A percentile compares a stretch with the other conserved stretches of the same genome.
phyloP scores from a whole-genome alignment of 805 yeast genomes.

The Wickerhamomyces chambardii region DNA sequence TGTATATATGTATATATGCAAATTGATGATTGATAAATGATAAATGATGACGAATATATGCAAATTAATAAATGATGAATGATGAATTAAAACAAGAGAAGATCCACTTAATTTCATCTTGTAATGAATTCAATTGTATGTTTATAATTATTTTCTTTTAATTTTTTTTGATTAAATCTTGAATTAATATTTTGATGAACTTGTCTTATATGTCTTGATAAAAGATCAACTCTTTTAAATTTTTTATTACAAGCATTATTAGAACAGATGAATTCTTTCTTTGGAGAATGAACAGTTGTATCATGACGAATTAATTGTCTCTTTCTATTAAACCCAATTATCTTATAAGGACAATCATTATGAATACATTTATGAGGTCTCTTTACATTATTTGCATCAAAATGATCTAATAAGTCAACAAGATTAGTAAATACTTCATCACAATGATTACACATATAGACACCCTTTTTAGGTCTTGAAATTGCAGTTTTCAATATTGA shows the following conservation, averaged over 20 bases:
- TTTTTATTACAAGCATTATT: conserved; percentile 71
- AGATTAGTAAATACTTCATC: conserved; percentile 20
- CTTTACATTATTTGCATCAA: conserved; percentile 20
- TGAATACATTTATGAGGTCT: conserved; percentile 25
- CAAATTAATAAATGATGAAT: no score
- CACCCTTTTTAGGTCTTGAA: conserved; percentile 25
- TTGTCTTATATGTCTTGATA: conserved; percentile 23
- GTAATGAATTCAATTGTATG: conserved; percentile 17
- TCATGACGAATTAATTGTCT: conserved; percentile 27
- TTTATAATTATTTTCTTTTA: conserved; percentile 5
- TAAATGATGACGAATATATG: no score
- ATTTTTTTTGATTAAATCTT: conserved; percentile 25
- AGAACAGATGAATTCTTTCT: conserved; percentile 46
- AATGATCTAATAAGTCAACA: conserved; percentile 25
- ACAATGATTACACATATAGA: conserved; percentile 29
- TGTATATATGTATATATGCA: no score
- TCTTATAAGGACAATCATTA: conserved; percentile 29
- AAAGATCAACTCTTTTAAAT: conserved; percentile 36
- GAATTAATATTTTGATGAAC: conserved; percentile 31
- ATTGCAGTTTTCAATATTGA: conserved; percentile 17
- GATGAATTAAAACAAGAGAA: no score
- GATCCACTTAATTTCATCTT: no score
- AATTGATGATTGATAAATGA: no score
- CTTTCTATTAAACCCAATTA: conserved; percentile 27
- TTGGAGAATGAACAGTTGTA: conserved; percentile 14